Evolutionary conservation across 768 basidiomycete species (phyloP).

Genomic region (Gloeopeniophorella convolvens): DNA sequence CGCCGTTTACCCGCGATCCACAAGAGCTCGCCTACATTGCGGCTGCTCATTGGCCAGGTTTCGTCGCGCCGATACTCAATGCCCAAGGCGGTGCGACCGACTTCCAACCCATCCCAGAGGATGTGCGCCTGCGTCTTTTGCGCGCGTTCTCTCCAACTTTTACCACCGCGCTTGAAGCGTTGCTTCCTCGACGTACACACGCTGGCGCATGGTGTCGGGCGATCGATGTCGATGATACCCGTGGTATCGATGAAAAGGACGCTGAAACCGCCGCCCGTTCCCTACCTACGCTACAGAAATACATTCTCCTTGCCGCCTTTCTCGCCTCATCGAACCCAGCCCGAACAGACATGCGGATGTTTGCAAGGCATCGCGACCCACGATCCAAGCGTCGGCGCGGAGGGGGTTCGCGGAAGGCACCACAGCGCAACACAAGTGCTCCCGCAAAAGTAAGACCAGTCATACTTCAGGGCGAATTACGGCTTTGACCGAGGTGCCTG

Average conservation of each 20-base stretch:
- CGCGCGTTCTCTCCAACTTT: constrained; percentile 59
- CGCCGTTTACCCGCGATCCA: constrained; percentile 58
- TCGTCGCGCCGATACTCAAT: constrained; percentile 60
- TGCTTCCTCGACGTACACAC: constrained; percentile 63
- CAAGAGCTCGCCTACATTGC: constrained; percentile 70
- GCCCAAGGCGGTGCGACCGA: constrained; percentile 26
- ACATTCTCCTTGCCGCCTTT: constrained; percentile 68
- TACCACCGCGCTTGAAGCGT: constrained; percentile 52
- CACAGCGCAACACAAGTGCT: constrained; percentile 19
- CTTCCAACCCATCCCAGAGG: constrained; percentile 21
- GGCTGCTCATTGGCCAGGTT: constrained; percentile 76
- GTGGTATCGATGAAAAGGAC: not conserved
- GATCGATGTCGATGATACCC: constrained; percentile 35
- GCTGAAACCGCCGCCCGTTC: constrained; percentile 26
- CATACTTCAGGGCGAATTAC: not conserved
- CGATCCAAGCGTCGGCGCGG: constrained; percentile 44
- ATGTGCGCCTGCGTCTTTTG: constrained; percentile 59
- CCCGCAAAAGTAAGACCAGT: constrained; percentile 24
- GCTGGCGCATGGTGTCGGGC: constrained; percentile 54
- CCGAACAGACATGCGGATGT: constrained; percentile 75
- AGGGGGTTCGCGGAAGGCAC: constrained; percentile 28
- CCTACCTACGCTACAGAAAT: constrained; percentile 66
- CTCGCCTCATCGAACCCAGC: constrained; percentile 82
- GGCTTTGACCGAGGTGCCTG: not conserved
- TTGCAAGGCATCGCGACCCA: constrained; percentile 66